Percentiles rank a stretch among this genome's conserved stretches.
Evolutionary conservation across 495 filamentous ascomycete genomes (phyloP).

Genomic region (Cairneyella variabilis): DNA sequence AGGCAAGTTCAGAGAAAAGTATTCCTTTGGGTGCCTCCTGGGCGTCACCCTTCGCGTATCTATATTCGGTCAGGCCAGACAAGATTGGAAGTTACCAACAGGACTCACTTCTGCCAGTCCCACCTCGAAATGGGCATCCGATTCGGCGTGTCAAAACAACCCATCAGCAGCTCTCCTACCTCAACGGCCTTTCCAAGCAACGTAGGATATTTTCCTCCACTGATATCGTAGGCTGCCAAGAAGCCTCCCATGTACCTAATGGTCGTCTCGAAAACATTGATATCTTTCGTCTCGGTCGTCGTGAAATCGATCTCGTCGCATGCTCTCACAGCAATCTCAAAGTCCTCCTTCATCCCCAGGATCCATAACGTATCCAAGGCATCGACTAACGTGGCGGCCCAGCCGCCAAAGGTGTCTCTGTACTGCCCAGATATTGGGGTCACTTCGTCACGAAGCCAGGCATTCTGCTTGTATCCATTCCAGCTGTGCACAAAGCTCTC

Average conservation of each 20-base stretch:
- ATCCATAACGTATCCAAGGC: constrained; percentile 88
- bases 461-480: constrained; percentile 69
- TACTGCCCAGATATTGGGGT: constrained; percentile 56
- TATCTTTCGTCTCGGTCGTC: constrained; percentile 46
- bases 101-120: constrained; percentile 34
- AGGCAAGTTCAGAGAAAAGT: constrained; percentile 71
- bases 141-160: constrained; percentile 86
- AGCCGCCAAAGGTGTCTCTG: constrained; percentile 78
- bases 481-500: constrained; percentile 67
- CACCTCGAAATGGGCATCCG: constrained; percentile 78
- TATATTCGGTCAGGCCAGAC: constrained; percentile 4
- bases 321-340: constrained; percentile 71
- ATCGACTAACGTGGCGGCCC: constrained; percentile 93
- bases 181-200: constrained; percentile 77
- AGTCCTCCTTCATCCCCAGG: constrained; percentile 80
- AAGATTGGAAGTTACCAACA: background rate
- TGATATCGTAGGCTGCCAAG: constrained; percentile 73
- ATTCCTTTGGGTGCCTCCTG: constrained; percentile 21
- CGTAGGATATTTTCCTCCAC: constrained; percentile 49
- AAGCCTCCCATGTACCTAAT: constrained; percentile 78
- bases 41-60: constrained; percentile 17
- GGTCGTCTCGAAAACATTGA: constrained; percentile 75
- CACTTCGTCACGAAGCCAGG: constrained; percentile 79
- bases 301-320: constrained; percentile 81
- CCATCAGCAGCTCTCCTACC: constrained; percentile 77